These are phyloP conservation scores for Radiomyces spectabilis DNA, from an alignment of 192 early-diverging fungal genomes.

Conservation along the genomic window DNA sequence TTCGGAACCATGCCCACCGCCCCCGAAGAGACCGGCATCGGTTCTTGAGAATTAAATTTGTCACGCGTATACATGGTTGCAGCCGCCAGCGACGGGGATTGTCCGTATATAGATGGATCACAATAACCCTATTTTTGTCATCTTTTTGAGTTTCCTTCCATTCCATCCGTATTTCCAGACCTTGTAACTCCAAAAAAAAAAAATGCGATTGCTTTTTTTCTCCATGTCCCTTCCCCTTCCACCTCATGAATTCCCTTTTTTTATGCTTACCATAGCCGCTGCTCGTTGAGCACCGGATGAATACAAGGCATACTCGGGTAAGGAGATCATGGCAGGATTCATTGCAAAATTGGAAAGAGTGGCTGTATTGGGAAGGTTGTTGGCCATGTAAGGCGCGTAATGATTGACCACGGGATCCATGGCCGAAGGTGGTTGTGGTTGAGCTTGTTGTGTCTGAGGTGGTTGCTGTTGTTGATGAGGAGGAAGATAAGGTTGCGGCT, in stretches of 20 bases:
- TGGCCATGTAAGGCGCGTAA: slow-evolving; percentile 30
- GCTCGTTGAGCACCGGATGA: slow-evolving; percentile 8
- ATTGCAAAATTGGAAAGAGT: slow-evolving; percentile 19
- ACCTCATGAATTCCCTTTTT: neutral
- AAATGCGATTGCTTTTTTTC: neutral
- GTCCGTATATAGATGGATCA: slow-evolving; percentile 37
- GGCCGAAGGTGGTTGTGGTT: neutral
- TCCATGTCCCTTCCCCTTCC: neutral
- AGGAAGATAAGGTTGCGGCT: neutral
- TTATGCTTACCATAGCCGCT: slow-evolving; percentile 2
- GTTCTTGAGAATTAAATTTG: slow-evolving; percentile 27
- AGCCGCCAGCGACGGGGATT: slow-evolving; percentile 32
- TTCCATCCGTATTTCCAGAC: no score
- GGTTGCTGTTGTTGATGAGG: neutral
- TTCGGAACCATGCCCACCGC: slow-evolving; percentile 6
- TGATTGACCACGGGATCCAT: slow-evolving; percentile 12
- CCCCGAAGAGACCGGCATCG: slow-evolving; percentile 14
- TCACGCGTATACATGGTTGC: slow-evolving; percentile 37
- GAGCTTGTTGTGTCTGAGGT: neutral
- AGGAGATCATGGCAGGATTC: slow-evolving; percentile 28
- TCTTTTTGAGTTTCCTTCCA: no score
- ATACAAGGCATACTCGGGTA: slow-evolving; percentile 30
- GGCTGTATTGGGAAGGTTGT: slow-evolving; percentile 26
- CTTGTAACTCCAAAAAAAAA: no score
- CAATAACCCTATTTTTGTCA: slow-evolving; percentile 25